A percentile compares a stretch with the other conserved stretches of the same genome.
Conservation (phyloP, 768 basidiomycete species). For the Leccinum uliginosum region DNA sequence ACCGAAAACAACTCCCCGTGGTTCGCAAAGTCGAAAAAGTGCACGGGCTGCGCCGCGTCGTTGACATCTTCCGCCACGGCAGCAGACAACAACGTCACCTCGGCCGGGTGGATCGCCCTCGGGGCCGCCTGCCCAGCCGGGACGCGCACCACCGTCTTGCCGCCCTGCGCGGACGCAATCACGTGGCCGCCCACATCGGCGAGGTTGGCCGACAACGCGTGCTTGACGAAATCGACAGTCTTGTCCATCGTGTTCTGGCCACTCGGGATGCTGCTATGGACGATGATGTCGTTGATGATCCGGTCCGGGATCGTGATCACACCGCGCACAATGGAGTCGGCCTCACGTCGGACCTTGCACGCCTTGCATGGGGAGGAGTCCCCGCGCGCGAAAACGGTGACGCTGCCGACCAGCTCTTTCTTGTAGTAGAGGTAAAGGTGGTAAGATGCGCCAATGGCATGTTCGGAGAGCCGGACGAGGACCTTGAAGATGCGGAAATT, state of each 20-base stretch:
- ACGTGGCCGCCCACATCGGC: constrained; percentile 10
- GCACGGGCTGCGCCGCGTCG: constrained; percentile 13
- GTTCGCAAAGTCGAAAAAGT: constrained; percentile 22
- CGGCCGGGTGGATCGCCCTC: constrained; percentile 17
- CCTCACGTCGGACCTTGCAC: constrained; percentile 19
- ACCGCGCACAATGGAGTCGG: constrained; percentile 17
- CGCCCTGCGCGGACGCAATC: constrained; percentile 19
- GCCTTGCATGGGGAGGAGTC: constrained; percentile 22
- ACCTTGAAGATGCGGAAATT: constrained; percentile 26
- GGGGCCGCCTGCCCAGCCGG: constrained; percentile 1
- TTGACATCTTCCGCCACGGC: constrained; percentile 20
- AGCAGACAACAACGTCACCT: constrained; percentile 18
- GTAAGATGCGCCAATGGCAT: constrained; percentile 24
- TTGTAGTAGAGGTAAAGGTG: constrained; percentile 19
- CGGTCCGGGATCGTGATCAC: constrained; percentile 20
- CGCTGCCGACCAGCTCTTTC: constrained; percentile 15
- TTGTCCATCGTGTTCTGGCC: constrained; percentile 7
- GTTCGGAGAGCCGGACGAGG: constrained; percentile 22
- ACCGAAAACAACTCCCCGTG: constrained; percentile 21
- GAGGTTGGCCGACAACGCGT: constrained; percentile 15
- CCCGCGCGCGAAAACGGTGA: constrained; percentile 23
- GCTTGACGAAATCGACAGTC: constrained; percentile 9
- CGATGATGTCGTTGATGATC: constrained; percentile 22
- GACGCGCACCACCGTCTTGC: neutral
- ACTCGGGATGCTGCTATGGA: constrained; percentile 4